Percentiles rank a stretch among this genome's conserved stretches.
phyloP scores from a whole-genome alignment of 768 basidiomycete genomes.

The Boletus speciosus region DNA sequence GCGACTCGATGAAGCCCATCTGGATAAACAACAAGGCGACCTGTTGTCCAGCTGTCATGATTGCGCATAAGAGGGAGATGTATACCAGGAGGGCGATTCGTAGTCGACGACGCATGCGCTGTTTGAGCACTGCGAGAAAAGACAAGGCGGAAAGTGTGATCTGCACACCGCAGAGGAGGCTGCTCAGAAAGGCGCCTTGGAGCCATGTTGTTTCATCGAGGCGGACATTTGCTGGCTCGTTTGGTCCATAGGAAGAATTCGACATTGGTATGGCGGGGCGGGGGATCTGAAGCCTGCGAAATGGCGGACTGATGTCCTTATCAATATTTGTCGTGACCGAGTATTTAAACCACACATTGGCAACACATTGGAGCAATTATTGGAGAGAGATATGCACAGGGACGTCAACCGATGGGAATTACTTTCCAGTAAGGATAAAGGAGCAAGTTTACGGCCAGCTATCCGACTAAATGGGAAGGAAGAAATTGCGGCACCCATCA shows the following conservation, averaged over 20 bases:
- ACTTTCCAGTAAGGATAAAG: background rate
- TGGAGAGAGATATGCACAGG: conserved; percentile 5
- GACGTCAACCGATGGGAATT: conserved; percentile 4
- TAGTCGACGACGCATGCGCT: conserved; percentile 5
- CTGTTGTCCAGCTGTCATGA: conserved; percentile 18
- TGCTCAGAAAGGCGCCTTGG: conserved; percentile 21
- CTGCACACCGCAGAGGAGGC: conserved; percentile 19
- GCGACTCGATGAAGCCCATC: conserved; percentile 10
- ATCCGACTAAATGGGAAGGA: background rate
- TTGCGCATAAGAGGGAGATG: conserved; percentile 9
- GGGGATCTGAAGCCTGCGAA: conserved; percentile 4
- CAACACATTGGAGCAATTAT: background rate
- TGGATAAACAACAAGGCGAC: conserved; percentile 13
- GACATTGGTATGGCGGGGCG: conserved; percentile 5
- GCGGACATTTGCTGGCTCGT: background rate
- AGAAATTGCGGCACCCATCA: background rate
- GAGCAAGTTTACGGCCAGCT: background rate
- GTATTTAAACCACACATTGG: background rate
- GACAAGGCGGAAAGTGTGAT: conserved; percentile 18
- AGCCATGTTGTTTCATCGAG: conserved; percentile 17
- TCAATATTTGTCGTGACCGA: background rate
- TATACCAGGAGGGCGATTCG: conserved; percentile 14
- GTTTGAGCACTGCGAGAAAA: conserved; percentile 16
- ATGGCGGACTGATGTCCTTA: background rate
- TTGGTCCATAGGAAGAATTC: background rate